phyloP scores from a whole-genome alignment of 2,329 filamentous ascomycete species.

The Corynespora cassiicola region DNA sequence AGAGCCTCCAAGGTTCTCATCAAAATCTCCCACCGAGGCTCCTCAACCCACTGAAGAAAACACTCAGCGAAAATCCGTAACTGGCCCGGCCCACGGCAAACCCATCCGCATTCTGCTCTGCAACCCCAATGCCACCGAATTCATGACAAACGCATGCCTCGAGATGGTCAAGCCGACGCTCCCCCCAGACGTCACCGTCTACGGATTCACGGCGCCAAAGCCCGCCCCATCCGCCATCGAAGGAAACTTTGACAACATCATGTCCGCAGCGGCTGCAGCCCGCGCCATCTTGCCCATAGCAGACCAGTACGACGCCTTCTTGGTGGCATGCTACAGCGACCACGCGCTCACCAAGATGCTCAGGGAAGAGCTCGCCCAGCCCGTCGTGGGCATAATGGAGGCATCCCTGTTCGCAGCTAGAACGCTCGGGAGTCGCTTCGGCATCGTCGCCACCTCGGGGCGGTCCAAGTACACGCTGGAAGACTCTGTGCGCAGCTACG shows the following conservation, averaged over 20 bases:
- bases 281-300: constrained; percentile 54
- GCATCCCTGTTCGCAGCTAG: constrained; percentile 57
- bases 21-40: not conserved
- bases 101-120: constrained; percentile 53
- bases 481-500: constrained; percentile 50
- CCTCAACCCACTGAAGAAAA: constrained; percentile 1
- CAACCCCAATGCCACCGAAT: constrained; percentile 56
- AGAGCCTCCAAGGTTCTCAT: constrained; percentile 40
- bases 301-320: constrained; percentile 53
- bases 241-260: constrained; percentile 56
- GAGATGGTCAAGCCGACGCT: constrained; percentile 51
- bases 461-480: constrained; percentile 50
- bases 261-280: constrained; percentile 57
- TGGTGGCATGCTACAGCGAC: constrained; percentile 58
- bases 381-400: constrained; percentile 60
- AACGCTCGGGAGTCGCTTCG: constrained; percentile 56
- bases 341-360: constrained; percentile 56
- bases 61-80: too few relatives aligned
- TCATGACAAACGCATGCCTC: constrained; percentile 58
- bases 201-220: constrained; percentile 58
- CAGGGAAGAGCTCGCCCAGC: constrained; percentile 53
- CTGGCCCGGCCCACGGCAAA: constrained; percentile 9
- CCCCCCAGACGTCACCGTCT: constrained; percentile 55
- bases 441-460: constrained; percentile 52
- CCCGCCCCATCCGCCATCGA: constrained; percentile 60